These are phyloP conservation scores for Pachyrhizus erosus DNA, from an alignment of 306 rosid species.

Conservation along the genomic window DNA sequence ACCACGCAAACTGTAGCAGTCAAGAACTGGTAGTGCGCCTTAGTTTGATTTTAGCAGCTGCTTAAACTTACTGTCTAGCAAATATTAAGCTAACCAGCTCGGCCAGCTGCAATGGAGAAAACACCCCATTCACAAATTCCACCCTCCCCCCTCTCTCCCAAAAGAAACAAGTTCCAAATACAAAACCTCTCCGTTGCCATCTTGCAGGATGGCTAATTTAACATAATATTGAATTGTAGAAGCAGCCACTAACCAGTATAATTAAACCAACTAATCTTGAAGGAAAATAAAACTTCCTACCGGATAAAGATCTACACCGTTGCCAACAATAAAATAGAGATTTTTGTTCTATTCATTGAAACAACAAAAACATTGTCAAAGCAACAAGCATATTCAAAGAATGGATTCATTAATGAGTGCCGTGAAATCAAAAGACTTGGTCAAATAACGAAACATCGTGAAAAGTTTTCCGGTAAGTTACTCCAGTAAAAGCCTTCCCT, in stretches of 20 bases:
- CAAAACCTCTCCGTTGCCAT: not conserved
- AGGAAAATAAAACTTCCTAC: not conserved
- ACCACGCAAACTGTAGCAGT: constrained; percentile 54
- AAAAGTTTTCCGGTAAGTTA: constrained; percentile 4
- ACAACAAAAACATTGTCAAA: not conserved
- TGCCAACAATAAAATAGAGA: not conserved
- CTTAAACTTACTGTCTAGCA: constrained; percentile 69
- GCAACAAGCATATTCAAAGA: constrained; percentile 3
- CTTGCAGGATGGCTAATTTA: too few relatives aligned
- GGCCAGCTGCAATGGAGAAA: constrained; percentile 70
- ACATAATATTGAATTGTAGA: constrained; percentile 6
- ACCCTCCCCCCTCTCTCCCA: not conserved
- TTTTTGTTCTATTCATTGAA: not conserved
- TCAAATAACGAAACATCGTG: constrained; percentile 1
- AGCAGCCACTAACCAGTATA: not conserved
- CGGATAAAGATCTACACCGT: not conserved
- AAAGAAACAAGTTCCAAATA: not conserved
- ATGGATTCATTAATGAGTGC: not conserved
- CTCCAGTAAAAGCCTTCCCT: constrained; percentile 1
- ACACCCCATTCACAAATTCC: not conserved
- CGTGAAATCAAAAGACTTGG: not conserved
- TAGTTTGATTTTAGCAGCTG: constrained; percentile 65
- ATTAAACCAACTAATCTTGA: not conserved
- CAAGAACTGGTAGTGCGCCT: constrained; percentile 68
- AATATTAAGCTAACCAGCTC: constrained; percentile 71